These are phyloP conservation scores for Fraxinus xanthoxyloides DNA, from an alignment of 305 asterid genomes.

Conservation along the genomic window DNA sequence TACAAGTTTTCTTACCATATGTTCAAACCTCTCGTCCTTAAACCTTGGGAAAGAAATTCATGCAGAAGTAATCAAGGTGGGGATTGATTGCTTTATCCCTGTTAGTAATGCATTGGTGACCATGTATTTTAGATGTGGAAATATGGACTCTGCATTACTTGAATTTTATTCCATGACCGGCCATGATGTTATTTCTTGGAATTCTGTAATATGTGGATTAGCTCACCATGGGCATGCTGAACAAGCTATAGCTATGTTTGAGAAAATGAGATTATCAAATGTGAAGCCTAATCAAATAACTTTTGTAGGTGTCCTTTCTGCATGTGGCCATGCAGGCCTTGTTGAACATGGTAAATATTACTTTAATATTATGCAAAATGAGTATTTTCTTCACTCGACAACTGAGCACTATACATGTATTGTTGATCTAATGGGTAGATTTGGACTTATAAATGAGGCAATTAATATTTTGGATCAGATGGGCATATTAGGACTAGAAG, in stretches of 20 bases:
- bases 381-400: constrained; percentile 40
- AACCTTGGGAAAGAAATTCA: constrained; percentile 61
- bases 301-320: constrained; percentile 63
- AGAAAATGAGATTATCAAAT: constrained; percentile 42
- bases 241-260: constrained; percentile 48
- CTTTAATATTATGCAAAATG: constrained; percentile 44
- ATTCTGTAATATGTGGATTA: constrained; percentile 64
- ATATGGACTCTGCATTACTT: constrained; percentile 45
- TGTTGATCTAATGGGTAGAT: constrained; percentile 66
- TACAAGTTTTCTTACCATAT: constrained; percentile 51
- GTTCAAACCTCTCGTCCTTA: constrained; percentile 56
- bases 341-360: constrained; percentile 49
- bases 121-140: constrained; percentile 62
- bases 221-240: constrained; percentile 59
- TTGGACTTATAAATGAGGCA: constrained; percentile 56
- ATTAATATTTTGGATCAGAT: constrained; percentile 43
- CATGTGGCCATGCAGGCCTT: constrained; percentile 76
- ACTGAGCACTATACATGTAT: constrained; percentile 65
- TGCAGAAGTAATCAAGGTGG: constrained; percentile 45
- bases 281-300: constrained; percentile 50
- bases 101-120: constrained; percentile 51
- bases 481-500: constrained; percentile 30
- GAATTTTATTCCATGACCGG: constrained; percentile 39
- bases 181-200: constrained; percentile 57
- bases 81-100: constrained; percentile 40